Evolutionary conservation across 192 early-diverging fungal genomes (phyloP).

Genomic region (Coemansia sp.): DNA sequence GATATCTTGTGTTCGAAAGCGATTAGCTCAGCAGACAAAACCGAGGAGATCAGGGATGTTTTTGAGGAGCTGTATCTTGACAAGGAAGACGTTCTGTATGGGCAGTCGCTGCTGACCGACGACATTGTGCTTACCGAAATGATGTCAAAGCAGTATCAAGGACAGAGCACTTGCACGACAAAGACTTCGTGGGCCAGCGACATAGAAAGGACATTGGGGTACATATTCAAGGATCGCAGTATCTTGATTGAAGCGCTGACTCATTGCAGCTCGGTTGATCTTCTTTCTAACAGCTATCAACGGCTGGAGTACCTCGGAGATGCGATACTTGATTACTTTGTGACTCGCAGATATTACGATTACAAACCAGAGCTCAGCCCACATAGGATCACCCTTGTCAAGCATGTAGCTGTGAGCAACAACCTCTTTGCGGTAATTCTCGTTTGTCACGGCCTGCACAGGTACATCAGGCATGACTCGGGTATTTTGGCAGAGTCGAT

Average conservation of each 20-base stretch:
- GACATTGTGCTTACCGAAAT: background rate
- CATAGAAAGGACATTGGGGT: slow-evolving; percentile 50
- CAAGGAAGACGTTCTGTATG: slow-evolving; percentile 27
- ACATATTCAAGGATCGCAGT: slow-evolving; percentile 67
- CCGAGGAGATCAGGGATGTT: slow-evolving; percentile 13
- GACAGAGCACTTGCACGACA: background rate
- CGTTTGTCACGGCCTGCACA: slow-evolving; percentile 64
- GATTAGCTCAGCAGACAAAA: background rate
- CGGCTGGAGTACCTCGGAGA: slow-evolving; percentile 89
- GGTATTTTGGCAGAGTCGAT: slow-evolving; percentile 59
- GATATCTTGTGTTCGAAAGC: slow-evolving; percentile 12
- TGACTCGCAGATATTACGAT: slow-evolving; percentile 71
- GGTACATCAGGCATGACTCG: slow-evolving; percentile 67
- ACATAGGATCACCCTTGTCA: slow-evolving; percentile 78
- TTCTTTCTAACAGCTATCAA: slow-evolving; percentile 73
- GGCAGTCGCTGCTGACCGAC: background rate
- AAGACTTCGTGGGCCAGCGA: background rate
- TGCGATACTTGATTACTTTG: slow-evolving; percentile 77
- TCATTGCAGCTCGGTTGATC: slow-evolving; percentile 69
- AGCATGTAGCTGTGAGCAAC: slow-evolving; percentile 87
- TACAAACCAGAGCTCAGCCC: slow-evolving; percentile 67
- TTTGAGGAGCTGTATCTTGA: slow-evolving; percentile 37
- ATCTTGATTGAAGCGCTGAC: slow-evolving; percentile 82
- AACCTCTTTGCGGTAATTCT: slow-evolving; percentile 74
- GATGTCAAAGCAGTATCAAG: background rate